A percentile compares a stretch with the other conserved stretches of the same genome.
Evolutionary conservation across 495 filamentous ascomycete genomes (phyloP).

Genomic region (Lasiosphaeriaceae sp.): DNA sequence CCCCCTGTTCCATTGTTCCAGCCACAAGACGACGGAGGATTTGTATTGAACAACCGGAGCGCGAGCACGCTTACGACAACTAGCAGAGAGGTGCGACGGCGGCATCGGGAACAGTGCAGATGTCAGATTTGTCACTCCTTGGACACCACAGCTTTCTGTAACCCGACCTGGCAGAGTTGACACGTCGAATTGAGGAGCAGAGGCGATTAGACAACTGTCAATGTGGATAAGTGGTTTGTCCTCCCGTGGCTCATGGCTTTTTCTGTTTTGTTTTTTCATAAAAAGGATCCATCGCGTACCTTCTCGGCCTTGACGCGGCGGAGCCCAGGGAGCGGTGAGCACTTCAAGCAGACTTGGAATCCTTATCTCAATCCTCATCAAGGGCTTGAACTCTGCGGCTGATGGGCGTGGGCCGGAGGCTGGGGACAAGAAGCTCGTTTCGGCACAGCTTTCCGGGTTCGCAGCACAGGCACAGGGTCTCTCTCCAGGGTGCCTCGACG

Average conservation of each 20-base stretch:
- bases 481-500: background rate
- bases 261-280: background rate
- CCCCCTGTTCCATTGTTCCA: no score
- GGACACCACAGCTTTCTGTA: background rate
- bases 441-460: background rate
- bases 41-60: no score
- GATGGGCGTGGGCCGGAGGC: background rate
- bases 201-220: no score
- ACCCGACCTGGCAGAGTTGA: no score
- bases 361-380: background rate
- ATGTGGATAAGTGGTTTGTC: no score
- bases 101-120: background rate
- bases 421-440: background rate
- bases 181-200: no score
- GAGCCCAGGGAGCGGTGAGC: background rate
- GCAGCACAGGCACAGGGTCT: background rate
- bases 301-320: background rate
- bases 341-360: background rate
- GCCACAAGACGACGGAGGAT: no score
- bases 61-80: background rate
- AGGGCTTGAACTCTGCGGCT: background rate
- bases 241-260: no score
- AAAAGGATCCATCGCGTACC: no score
- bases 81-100: background rate
- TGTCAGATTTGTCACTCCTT: background rate